Conservation (phyloP, 2,329 filamentous ascomycete species). For the Diplodia scrobiculata region DNA sequence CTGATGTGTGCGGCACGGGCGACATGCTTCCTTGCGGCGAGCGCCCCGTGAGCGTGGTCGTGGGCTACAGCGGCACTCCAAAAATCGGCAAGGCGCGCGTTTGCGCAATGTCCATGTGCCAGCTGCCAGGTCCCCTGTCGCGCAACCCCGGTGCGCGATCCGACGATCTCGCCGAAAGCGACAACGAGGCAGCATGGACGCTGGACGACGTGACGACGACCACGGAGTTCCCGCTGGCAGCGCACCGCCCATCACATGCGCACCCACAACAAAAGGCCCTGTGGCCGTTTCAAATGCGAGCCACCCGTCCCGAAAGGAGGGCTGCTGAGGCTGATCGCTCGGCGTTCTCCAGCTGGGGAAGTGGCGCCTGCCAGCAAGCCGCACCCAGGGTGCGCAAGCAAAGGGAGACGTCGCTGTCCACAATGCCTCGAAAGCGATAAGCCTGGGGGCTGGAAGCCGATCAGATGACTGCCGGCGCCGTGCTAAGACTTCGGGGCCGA, state of each 20-base stretch:
- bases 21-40: constrained; percentile 10
- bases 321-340: constrained; percentile 21
- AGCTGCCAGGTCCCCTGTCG: constrained; percentile 18
- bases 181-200: constrained; percentile 9
- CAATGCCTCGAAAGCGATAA: constrained; percentile 22
- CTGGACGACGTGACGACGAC: constrained; percentile 10
- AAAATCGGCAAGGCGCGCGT: constrained; percentile 21
- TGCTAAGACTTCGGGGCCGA: constrained; percentile 23
- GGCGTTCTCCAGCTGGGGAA: constrained; percentile 25
- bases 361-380: constrained; percentile 22
- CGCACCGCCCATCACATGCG: constrained; percentile 23
- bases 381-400: constrained; percentile 13
- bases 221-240: background rate
- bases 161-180: constrained; percentile 24
- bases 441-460: background rate
- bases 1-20: constrained; percentile 20
- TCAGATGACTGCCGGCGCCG: constrained; percentile 23
- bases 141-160: constrained; percentile 17
- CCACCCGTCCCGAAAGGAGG: constrained; percentile 13
- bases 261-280: background rate
- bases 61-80: constrained; percentile 21
- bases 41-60: constrained; percentile 13
- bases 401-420: constrained; percentile 9
- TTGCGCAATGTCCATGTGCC: constrained; percentile 26
- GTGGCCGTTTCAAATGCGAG: constrained; percentile 14